Evolutionary conservation across 2,329 filamentous ascomycete species (phyloP), one percentile per base, ranked within the genome.

Genomic region (Arachnomyces sp.): DNA sequence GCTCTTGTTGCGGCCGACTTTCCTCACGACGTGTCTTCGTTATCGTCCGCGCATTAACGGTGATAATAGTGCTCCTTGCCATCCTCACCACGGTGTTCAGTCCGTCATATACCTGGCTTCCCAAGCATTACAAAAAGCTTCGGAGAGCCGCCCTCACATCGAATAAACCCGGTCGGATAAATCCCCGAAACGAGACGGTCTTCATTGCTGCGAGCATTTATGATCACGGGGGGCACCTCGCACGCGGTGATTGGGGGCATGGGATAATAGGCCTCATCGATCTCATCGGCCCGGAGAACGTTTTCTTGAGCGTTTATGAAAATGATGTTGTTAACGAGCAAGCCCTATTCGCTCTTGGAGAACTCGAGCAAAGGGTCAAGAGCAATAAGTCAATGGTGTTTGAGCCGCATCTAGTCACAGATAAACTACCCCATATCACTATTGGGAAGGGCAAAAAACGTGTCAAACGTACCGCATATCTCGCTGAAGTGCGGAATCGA

Each of bases 151-250:
- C 58, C 3, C 40, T 52, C 16, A 50, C 51, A 18, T 65, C 60
- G 15, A 48, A 55, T 15, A 40, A 48, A 4, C 45, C 58, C 4
- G 68, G 67, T 3, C 54, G 71, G 34, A 74, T 66, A 6, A 79
- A 79, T 46, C 52, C 65, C 2, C 59, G 66, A 39, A 67, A 75
- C 36, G 79, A 86, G 56, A 82, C 78, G 51, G 66, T 87, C n/a
- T 87, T 82, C 53, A 82, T 88, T 38, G 79, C 79, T 1, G 76
- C 82, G 12, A 84, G 79, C 51, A 69, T 88, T 39, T 82, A 82
- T 49, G 81, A 87, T 51, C 65, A 68, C 14, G 66, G 67, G 5
- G 81, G 79, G 1, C 63, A 71, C 2, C 63, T 87, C 14, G 73
- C 80, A 1, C 63, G 68, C 5, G 81, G 82, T 1, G 63, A 67